Evolutionary conservation across 2,329 filamentous ascomycete species (phyloP).

Genomic region (Diaporthe sp.): DNA sequence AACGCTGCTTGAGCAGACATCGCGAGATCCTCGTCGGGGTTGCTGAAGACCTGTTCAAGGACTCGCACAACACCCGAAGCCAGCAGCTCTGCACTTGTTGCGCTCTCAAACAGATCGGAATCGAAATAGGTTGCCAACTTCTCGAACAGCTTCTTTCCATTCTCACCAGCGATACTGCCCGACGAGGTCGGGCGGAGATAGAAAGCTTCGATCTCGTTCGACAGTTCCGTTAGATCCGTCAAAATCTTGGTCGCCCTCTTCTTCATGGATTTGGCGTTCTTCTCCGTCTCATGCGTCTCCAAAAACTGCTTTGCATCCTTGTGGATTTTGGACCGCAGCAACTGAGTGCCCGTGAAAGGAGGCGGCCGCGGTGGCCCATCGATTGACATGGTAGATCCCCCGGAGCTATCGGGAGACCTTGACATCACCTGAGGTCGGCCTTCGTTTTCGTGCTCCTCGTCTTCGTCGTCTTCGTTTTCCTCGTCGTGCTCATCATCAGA

Average conservation of each 20-base stretch:
- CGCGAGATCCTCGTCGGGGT: conserved; percentile 72
- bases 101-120: conserved; percentile 88
- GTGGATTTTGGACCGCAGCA: conserved; percentile 80
- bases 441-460: conserved; percentile 65
- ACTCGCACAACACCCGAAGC: conserved; percentile 91
- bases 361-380: conserved; percentile 67
- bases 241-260: conserved; percentile 85
- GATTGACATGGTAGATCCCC: conserved; percentile 75
- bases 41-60: conserved; percentile 85
- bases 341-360: conserved; percentile 61
- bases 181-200: conserved; percentile 71
- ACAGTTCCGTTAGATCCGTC: conserved; percentile 78
- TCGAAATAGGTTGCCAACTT: conserved; percentile 88
- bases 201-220: conserved; percentile 78
- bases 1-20: conserved; percentile 85
- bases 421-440: conserved; percentile 70
- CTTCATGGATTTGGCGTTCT: conserved; percentile 79
- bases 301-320: conserved; percentile 86
- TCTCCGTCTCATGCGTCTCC: conserved; percentile 83
- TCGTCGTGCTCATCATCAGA: conserved; percentile 61
- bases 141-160: conserved; percentile 78
- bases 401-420: conserved; percentile 76
- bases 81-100: conserved; percentile 94
- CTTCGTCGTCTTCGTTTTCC: conserved; percentile 66
- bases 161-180: conserved; percentile 58